These are phyloP conservation scores for Phytophthora europaea DNA, from an alignment of 352 stramenopile genomes.

Conservation along the genomic window DNA sequence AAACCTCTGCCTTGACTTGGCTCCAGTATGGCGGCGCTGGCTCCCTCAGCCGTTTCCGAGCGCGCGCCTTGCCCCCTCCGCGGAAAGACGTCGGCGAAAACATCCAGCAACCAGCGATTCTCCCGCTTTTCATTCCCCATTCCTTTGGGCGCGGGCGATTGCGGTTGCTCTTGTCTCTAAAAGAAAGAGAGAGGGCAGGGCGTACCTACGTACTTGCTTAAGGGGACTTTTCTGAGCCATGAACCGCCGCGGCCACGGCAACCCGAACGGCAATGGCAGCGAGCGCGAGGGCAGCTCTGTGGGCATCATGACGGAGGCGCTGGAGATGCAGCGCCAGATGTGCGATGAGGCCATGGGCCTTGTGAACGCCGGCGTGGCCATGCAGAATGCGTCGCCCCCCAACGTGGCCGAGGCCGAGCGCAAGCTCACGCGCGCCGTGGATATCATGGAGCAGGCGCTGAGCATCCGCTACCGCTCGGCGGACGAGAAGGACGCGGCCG, in stretches of 20 bases:
- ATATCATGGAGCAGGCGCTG: constrained; percentile 81
- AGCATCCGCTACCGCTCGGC: constrained; percentile 73
- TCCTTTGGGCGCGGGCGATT: neutral
- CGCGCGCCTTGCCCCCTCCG: neutral
- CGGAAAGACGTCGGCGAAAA: constrained; percentile 25
- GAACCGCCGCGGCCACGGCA: constrained; percentile 36
- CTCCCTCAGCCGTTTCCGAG: neutral
- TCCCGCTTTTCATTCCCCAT: neutral
- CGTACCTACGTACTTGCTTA: neutral
- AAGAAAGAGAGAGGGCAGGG: neutral
- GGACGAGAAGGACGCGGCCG: constrained; percentile 75
- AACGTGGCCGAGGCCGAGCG: constrained; percentile 64
- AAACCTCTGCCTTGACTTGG: constrained; percentile 29
- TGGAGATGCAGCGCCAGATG: constrained; percentile 61
- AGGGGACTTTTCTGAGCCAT: constrained; percentile 15
- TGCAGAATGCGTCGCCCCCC: constrained; percentile 73
- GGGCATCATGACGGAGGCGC: constrained; percentile 46
- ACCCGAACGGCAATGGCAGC: constrained; percentile 19
- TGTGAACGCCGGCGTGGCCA: constrained; percentile 77
- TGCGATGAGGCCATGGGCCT: constrained; percentile 83
- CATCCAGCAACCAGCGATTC: constrained; percentile 20
- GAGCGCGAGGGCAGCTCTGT: constrained; percentile 44
- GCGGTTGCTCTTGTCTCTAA: neutral
- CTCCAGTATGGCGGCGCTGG: constrained; percentile 19
- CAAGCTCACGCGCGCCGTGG: constrained; percentile 71